Conservation (phyloP, 164 flowering plant genomes). For the Stephania yunnanensis region DNA sequence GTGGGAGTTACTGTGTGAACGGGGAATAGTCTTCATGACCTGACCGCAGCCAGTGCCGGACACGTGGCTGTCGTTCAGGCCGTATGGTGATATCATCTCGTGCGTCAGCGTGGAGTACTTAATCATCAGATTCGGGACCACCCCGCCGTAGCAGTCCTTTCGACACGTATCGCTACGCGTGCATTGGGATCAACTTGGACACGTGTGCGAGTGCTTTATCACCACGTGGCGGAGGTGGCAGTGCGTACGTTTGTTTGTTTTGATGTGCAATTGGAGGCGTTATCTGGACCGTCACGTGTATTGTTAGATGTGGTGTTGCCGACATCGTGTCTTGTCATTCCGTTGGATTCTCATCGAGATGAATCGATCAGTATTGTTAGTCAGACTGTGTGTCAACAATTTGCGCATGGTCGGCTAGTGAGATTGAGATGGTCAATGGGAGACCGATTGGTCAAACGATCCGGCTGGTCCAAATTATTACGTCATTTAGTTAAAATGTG, state of each 20-base stretch:
- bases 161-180: background rate
- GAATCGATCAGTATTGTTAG: background rate
- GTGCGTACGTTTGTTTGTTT: background rate
- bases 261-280: background rate
- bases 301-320: background rate
- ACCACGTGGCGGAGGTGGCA: background rate
- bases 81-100: background rate
- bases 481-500: background rate
- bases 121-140: background rate
- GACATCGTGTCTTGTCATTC: background rate
- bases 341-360: background rate
- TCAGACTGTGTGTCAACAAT: too few species aligned
- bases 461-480: background rate
- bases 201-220: background rate
- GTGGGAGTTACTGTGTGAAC: constrained; percentile 20
- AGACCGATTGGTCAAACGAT: background rate
- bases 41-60: constrained; percentile 15
- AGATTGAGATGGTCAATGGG: background rate
- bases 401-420: background rate
- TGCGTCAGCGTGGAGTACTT: background rate
- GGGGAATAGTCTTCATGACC: constrained; percentile 4
- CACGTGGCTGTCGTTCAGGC: too few species aligned
- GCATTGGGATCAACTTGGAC: background rate
- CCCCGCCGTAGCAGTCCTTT: background rate
- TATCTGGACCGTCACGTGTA: background rate